Evolutionary conservation across 805 yeast genomes (phyloP).

Genomic region (Wickerhamomyces chambardii): DNA sequence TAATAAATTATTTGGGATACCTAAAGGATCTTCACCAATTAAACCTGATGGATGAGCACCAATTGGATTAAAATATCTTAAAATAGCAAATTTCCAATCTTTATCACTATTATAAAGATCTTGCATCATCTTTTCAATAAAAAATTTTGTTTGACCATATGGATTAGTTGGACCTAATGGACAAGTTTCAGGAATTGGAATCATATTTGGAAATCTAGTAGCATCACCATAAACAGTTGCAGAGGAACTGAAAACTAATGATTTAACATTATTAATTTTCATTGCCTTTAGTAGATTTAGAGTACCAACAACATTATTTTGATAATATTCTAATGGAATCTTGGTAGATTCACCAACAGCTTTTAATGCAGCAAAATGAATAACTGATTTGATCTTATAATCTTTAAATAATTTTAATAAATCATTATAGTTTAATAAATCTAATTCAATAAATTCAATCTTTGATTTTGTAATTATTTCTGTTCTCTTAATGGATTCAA

Average conservation of each 20-base stretch:
- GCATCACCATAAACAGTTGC: slow-evolving; percentile 86
- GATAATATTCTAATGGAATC: slow-evolving; percentile 60
- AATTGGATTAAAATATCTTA: slow-evolving; percentile 77
- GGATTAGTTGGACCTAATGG: slow-evolving; percentile 73
- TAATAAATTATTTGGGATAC: slow-evolving; percentile 67
- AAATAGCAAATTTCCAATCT: slow-evolving; percentile 45
- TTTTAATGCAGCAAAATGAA: slow-evolving; percentile 78
- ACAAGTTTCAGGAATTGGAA: slow-evolving; percentile 73
- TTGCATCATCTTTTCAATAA: slow-evolving; percentile 52
- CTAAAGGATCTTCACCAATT: slow-evolving; percentile 75
- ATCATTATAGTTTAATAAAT: slow-evolving; percentile 41
- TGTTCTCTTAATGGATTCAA: slow-evolving; percentile 55
- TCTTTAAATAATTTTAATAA: slow-evolving; percentile 38
- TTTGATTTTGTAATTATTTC: slow-evolving; percentile 38
- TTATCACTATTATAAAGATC: slow-evolving; percentile 40
- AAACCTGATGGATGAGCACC: slow-evolving; percentile 82
- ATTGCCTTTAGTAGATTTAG: slow-evolving; percentile 46
- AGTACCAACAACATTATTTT: slow-evolving; percentile 61
- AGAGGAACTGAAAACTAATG: slow-evolving; percentile 65
- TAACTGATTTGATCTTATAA: slow-evolving; percentile 45
- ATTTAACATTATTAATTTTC: slow-evolving; percentile 33
- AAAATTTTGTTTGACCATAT: slow-evolving; percentile 63
- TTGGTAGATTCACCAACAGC: slow-evolving; percentile 74
- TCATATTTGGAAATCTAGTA: slow-evolving; percentile 59
- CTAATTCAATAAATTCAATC: slow-evolving; percentile 50